Percentiles rank a stretch among this genome's conserved stretches.
phyloP scores from a whole-genome alignment of 768 basidiomycete genomes.

The Kwoniella bestiolae region DNA sequence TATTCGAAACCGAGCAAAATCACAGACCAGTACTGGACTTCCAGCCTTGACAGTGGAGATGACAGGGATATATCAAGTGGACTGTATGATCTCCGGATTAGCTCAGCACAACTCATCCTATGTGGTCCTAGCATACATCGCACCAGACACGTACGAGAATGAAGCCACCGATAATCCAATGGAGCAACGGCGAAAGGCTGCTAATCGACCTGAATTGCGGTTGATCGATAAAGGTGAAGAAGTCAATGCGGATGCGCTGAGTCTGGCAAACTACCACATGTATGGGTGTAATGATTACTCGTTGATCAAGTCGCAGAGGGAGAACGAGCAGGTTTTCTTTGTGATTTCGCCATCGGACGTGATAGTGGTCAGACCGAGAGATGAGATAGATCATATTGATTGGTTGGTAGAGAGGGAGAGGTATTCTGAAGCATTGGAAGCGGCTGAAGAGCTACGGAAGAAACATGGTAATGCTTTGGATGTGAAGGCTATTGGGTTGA shows the following conservation, averaged over 20 bases:
- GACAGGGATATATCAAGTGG: constrained; percentile 86
- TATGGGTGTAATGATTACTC: constrained; percentile 94
- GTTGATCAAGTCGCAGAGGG: constrained; percentile 63
- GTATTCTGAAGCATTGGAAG: constrained; percentile 87
- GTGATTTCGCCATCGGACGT: constrained; percentile 86
- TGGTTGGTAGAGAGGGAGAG: constrained; percentile 86
- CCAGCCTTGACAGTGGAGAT: constrained; percentile 69
- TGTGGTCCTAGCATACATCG: constrained; percentile 83
- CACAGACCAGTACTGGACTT: constrained; percentile 49
- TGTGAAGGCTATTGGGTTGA: constrained; percentile 70
- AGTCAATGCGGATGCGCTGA: constrained; percentile 79
- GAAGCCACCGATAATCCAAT: constrained; percentile 71
- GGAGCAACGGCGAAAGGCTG: constrained; percentile 77
- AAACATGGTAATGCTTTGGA: constrained; percentile 59
- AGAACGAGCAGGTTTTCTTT: constrained; percentile 67
- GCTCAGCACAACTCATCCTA: constrained; percentile 70
- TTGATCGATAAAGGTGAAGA: constrained; percentile 93
- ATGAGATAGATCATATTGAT: constrained; percentile 82
- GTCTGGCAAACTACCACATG: constrained; percentile 73
- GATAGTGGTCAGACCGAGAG: constrained; percentile 82
- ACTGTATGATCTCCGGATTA: constrained; percentile 93
- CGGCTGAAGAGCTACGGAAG: constrained; percentile 70
- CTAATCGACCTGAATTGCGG: constrained; percentile 90
- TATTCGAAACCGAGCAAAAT: constrained; percentile 61
- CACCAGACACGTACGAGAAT: constrained; percentile 75